Evolutionary conservation across 2,329 filamentous ascomycete genomes (phyloP).

Genomic region (Colletotrichum tropicale): DNA sequence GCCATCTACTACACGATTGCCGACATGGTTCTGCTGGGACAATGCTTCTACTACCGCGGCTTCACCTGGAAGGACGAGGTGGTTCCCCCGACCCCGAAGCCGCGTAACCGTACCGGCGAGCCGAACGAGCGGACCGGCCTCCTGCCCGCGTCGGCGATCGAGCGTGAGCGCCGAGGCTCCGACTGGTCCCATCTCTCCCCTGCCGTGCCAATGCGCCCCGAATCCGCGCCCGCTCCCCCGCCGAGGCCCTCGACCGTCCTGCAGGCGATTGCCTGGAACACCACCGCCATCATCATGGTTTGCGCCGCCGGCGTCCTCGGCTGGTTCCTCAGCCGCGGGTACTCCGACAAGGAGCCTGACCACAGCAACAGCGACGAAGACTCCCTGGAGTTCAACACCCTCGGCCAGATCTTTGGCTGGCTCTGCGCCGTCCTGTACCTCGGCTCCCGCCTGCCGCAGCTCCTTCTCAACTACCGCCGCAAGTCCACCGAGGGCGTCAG

Average conservation of each 20-base stretch:
- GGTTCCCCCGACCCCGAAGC: conserved; percentile 43
- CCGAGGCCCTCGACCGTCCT: conserved; percentile 53
- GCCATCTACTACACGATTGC: conserved; percentile 93
- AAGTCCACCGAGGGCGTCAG: conserved; percentile 94
- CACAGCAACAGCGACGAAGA: conserved; percentile 48
- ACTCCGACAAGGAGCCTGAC: conserved; percentile 40
- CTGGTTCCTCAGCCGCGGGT: conserved; percentile 75
- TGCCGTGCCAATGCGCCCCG: conserved; percentile 73
- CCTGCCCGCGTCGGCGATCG: conserved; percentile 30
- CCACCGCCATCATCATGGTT: conserved; percentile 78
- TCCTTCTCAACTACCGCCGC: conserved; percentile 89
- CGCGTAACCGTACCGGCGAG: conserved; percentile 35
- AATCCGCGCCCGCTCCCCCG: conserved; percentile 46
- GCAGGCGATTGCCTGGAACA: conserved; percentile 74
- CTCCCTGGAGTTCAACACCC: conserved; percentile 70
- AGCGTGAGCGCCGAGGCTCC: conserved; percentile 54
- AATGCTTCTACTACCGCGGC: conserved; percentile 96
- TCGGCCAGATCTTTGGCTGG: conserved; percentile 93
- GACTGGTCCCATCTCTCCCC: conserved; percentile 75
- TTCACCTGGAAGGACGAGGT: conserved; percentile 70
- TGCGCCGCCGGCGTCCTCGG: conserved; percentile 82
- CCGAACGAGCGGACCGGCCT: conserved; percentile 60
- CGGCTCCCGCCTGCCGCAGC: conserved; percentile 85
- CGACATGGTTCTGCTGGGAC: conserved; percentile 83
- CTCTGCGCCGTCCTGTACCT: conserved; percentile 90